phyloP scores from a whole-genome alignment of 805 yeast species.

The Sugiyamaella lignohabitans region DNA sequence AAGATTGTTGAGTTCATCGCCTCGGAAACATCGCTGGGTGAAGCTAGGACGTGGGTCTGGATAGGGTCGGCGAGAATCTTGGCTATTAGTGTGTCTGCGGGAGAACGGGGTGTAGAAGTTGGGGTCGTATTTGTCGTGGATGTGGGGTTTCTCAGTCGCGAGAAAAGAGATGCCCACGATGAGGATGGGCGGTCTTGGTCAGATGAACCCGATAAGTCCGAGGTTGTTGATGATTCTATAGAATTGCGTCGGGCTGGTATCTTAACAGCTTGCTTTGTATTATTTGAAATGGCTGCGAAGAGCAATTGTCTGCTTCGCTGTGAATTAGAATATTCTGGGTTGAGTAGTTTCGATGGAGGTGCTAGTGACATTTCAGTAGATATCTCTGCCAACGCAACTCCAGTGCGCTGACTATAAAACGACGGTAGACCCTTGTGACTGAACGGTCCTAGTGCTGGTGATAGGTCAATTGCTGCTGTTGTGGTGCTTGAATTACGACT shows the following conservation, averaged over 20 bases:
- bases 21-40: background rate
- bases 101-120: too few relatives aligned
- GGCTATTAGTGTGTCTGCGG: too few relatives aligned
- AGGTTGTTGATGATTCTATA: background rate
- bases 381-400: background rate
- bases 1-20: background rate
- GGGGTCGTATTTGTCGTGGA: background rate
- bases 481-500: too few relatives aligned
- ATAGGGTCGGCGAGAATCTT: too few relatives aligned
- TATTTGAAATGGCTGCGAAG: background rate
- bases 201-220: background rate
- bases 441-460: too few relatives aligned
- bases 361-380: slow-evolving; percentile 5
- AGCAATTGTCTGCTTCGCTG: background rate
- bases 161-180: background rate
- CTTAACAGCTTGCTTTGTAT: background rate
- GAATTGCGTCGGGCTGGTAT: background rate
- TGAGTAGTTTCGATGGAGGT: slow-evolving; percentile 1
- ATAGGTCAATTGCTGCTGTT: too few relatives aligned
- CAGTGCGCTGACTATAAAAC: background rate
- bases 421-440: background rate
- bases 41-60: background rate
- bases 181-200: background rate
- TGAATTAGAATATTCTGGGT: background rate
- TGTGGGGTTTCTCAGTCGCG: background rate